Evolutionary conservation across 208 protist genomes (phyloP), one percentile per base, ranked within the genome.

Genomic region (Trypanosoma boissoni): DNA sequence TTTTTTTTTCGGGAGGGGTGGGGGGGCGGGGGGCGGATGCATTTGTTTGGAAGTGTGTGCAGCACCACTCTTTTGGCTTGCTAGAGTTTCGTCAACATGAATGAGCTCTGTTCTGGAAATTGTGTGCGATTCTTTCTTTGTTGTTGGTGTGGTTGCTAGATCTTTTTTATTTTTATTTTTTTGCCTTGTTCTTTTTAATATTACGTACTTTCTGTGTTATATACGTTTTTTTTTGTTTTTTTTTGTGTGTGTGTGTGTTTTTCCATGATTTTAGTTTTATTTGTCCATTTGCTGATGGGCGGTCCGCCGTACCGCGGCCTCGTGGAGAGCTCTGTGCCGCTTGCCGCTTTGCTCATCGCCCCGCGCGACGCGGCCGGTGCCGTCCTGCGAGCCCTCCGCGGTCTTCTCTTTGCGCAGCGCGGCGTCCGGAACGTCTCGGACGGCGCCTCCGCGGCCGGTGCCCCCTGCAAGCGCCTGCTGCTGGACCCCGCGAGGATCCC

Each of bases 391-490:
- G 63, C 66, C 1, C 64, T 90, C 29, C 70, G 74, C 5, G 79
- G 79, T 9, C 37, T 29, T 12, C 64, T 90, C 9, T 80, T 64
- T 48, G 68, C 56, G 18, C 64, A 76, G 27, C 76, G 83, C 10
- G 68, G 63, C 5, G 76, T 90, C 50, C 78, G 78, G 5, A 86
- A 67, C 32, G 83, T 83, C 0, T 10, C 70, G 4, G 68, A 80
- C 31, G 65, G 8, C 34, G 34, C 6, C 12, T 16, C 12, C 8
- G 8, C 34, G 12, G 6, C 12, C 8, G 6, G 6, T 6, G 34
- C 8, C 12, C 12, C 34, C 6, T 39, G 34, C 12, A 39, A 39
- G 12, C 34, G 34, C 8, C 34, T 39, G 6, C 12, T 39, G 12
- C 12, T 39, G 34, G 12, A 12, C 12, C 34, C 34, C 6, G 34